Conservation (phyloP, 768 basidiomycete genomes). For the Naganishia randhawae region DNA sequence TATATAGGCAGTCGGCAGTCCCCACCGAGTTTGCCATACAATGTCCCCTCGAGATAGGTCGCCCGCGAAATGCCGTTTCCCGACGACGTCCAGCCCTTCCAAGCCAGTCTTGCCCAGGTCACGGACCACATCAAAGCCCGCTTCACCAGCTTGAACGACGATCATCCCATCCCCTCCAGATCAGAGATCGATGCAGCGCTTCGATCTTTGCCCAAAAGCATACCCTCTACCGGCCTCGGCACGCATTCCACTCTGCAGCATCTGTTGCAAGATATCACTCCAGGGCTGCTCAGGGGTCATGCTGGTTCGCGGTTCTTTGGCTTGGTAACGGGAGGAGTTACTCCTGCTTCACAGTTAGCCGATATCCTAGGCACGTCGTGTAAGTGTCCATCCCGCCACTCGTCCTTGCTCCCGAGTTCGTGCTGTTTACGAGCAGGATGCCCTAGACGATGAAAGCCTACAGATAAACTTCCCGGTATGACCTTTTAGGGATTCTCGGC, state of each 20-base stretch:
- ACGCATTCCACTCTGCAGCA: constrained; percentile 36
- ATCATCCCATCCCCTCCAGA: not conserved
- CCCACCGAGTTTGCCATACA: no score
- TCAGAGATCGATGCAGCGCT: constrained; percentile 33
- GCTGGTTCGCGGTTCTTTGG: constrained; percentile 51
- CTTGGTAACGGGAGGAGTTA: constrained; percentile 50
- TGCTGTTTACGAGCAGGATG: not conserved
- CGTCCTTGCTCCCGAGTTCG: not conserved
- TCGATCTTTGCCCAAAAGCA: constrained; percentile 35
- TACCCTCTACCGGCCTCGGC: constrained; percentile 50
- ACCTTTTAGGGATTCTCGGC: not conserved
- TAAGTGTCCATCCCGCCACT: constrained; percentile 29
- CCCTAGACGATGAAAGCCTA: constrained; percentile 47
- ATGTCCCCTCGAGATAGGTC: no score
- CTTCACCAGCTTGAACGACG: not conserved
- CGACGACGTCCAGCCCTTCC: not conserved
- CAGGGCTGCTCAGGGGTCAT: constrained; percentile 51
- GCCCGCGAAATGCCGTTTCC: not conserved
- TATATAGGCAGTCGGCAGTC: no score
- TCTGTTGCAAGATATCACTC: constrained; percentile 45
- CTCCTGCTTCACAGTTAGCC: constrained; percentile 50
- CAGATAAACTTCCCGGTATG: constrained; percentile 47
- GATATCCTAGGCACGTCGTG: constrained; percentile 51
- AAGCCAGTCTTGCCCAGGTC: not conserved
- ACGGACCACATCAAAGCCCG: not conserved